phyloP scores from a whole-genome alignment of 1,139 yeast species.

The Saccharomyces hybrid region DNA sequence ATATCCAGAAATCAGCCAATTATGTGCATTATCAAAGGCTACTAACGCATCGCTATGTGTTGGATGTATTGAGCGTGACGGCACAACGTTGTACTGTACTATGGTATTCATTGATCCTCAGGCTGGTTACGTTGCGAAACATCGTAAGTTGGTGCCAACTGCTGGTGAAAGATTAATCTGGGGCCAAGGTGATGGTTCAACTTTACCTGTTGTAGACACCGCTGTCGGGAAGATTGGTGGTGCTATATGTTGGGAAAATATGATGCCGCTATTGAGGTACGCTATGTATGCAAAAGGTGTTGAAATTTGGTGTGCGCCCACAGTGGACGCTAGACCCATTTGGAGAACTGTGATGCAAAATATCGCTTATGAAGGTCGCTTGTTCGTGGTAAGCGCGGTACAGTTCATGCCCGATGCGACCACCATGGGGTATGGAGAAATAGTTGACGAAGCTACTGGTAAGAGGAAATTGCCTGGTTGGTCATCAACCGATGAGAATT shows the following conservation, averaged over 20 bases:
- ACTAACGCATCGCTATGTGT: not conserved
- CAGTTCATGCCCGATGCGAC: not conserved
- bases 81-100: not conserved
- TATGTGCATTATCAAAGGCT: not conserved
- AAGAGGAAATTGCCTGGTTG: not conserved
- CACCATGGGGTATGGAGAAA: not conserved
- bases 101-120: not conserved
- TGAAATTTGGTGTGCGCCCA: conserved; percentile 37
- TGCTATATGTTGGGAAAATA: not conserved
- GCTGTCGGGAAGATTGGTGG: not conserved
- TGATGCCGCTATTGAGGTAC: conserved; percentile 25
- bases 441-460: not conserved
- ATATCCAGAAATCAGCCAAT: not conserved
- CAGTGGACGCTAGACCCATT: conserved; percentile 36
- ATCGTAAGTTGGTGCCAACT: not conserved
- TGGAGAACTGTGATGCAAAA: conserved; percentile 35
- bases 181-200: not conserved
- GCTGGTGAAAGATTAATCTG: not conserved
- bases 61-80: not conserved
- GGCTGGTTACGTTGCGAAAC: not conserved
- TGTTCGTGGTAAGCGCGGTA: not conserved
- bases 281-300: conserved; percentile 37
- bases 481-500: not conserved
- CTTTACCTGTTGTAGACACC: not conserved
- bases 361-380: conserved; percentile 12